Evolutionary conservation across 148 eudicot genomes (phyloP).

Genomic region (Amaranthus palmeri): DNA sequence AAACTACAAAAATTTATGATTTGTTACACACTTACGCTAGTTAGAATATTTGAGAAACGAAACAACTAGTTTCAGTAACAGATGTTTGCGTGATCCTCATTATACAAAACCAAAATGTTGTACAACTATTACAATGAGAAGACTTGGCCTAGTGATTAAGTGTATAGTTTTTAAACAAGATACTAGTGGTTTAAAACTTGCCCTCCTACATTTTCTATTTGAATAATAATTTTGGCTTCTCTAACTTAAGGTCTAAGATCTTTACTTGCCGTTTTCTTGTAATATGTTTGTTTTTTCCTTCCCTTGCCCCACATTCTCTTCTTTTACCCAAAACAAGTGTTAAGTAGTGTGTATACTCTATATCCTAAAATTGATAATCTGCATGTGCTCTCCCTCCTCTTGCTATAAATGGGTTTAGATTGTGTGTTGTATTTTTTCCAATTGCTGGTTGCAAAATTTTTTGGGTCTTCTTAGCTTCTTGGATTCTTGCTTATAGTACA

Average conservation of each 20-base stretch:
- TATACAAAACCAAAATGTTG: too few relatives aligned
- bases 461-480: not conserved
- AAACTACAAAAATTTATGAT: too few relatives aligned
- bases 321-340: constrained; percentile 22
- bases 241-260: not conserved
- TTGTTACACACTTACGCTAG: too few relatives aligned
- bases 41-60: too few relatives aligned
- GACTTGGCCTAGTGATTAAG: too few relatives aligned
- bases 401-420: constrained; percentile 14
- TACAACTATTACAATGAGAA: too few relatives aligned
- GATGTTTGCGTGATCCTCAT: too few relatives aligned
- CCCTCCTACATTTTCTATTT: too few relatives aligned
- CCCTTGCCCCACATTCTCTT: not conserved
- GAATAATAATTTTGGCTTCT: too few relatives aligned
- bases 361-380: constrained; percentile 18
- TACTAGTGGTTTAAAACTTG: too few relatives aligned
- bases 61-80: too few relatives aligned
- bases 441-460: constrained; percentile 23
- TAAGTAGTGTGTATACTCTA: constrained; percentile 11
- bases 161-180: too few relatives aligned
- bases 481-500: constrained; percentile 11
- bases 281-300: constrained; percentile 9
- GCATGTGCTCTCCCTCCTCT: constrained; percentile 19
- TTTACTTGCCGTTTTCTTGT: constrained; percentile 7
- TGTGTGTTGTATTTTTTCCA: constrained; percentile 16